These are phyloP conservation scores for Leccinum griseonigrum DNA, from an alignment of 1,284 basidiomycete genomes.

Conservation along the genomic window DNA sequence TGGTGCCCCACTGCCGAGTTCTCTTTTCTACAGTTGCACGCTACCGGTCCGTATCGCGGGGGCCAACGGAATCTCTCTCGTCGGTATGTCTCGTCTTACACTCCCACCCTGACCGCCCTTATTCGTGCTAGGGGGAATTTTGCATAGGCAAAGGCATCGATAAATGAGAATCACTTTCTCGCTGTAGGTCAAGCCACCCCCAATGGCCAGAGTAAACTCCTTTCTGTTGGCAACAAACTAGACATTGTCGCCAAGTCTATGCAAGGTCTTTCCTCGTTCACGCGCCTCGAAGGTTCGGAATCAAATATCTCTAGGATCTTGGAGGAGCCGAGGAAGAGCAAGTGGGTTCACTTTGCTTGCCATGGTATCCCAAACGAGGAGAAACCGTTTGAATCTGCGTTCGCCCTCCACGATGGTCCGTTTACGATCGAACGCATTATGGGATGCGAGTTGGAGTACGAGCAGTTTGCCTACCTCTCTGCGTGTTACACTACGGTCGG, in stretches of 20 bases:
- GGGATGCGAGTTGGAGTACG: background rate
- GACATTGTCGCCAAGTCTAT: background rate
- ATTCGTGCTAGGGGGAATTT: background rate
- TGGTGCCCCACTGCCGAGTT: no score
- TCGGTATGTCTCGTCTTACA: no score
- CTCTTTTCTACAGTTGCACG: no score
- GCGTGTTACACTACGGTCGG: background rate
- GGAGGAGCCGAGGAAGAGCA: background rate
- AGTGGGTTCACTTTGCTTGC: background rate
- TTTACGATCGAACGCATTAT: background rate
- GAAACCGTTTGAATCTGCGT: background rate
- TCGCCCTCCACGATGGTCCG: background rate
- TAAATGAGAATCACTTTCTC: background rate
- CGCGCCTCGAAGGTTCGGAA: background rate
- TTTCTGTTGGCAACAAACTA: background rate
- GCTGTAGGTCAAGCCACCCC: background rate
- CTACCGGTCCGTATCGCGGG: no score
- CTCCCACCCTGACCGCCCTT: background rate
- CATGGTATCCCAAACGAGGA: background rate
- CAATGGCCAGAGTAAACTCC: background rate
- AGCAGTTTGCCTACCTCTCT: background rate
- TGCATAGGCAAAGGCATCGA: background rate
- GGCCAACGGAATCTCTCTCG: no score
- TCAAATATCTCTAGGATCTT: background rate
- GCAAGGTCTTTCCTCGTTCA: background rate